Percentiles rank a stretch among this genome's conserved stretches.
Evolutionary conservation across 805 yeast genomes (phyloP).

Genomic region (Candida pseudofarinosa): DNA sequence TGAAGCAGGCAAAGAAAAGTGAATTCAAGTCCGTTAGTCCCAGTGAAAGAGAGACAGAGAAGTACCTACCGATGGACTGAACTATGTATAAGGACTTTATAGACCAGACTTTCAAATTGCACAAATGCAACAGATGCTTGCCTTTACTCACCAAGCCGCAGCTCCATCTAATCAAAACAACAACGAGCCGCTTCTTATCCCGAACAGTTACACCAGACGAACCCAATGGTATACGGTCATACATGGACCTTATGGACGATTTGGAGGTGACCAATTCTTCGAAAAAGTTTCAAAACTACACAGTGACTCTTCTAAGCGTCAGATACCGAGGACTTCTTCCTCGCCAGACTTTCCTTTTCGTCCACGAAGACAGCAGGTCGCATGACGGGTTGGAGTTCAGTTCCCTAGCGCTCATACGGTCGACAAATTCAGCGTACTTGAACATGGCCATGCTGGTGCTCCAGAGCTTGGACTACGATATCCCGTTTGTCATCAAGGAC

Average conservation of each 20-base stretch:
- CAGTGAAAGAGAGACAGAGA: too few species aligned
- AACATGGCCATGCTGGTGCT: constrained; percentile 4
- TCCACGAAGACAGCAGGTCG: constrained; percentile 3
- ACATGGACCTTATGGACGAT: constrained; percentile 9
- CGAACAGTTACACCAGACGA: constrained; percentile 3
- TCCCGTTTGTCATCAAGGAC: constrained; percentile 9
- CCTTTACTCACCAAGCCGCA: constrained; percentile 5
- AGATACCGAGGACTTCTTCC: constrained; percentile 5
- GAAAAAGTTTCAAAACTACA: neutral
- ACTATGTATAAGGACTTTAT: constrained; percentile 7
- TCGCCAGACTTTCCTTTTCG: constrained; percentile 10
- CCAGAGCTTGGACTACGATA: constrained; percentile 5
- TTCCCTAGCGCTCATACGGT: constrained; percentile 8
- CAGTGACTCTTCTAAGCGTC: neutral
- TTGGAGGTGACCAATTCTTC: constrained; percentile 6
- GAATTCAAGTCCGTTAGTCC: too few species aligned
- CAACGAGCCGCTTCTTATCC: neutral
- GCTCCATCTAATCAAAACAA: constrained; percentile 4
- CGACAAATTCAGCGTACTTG: constrained; percentile 2
- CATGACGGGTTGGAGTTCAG: constrained; percentile 4
- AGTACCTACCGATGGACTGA: neutral
- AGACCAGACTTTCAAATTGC: constrained; percentile 16
- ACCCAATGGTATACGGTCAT: constrained; percentile 8
- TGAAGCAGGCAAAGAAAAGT: too few species aligned
- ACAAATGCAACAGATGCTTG: constrained; percentile 12